phyloP scores from a whole-genome alignment of 2,329 filamentous ascomycete genomes.

The Penicillium sp. region DNA sequence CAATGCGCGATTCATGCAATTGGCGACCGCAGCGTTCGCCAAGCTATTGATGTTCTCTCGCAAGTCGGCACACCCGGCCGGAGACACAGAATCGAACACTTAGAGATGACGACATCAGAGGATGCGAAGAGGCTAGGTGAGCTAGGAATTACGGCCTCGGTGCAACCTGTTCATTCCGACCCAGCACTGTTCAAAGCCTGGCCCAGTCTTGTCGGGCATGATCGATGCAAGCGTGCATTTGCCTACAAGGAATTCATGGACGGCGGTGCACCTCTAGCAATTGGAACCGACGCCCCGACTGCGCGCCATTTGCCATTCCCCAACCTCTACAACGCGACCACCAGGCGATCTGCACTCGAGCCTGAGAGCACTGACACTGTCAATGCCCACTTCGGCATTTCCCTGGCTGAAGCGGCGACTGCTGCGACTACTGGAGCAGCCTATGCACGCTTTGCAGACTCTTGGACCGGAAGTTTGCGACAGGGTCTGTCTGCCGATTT shows the following conservation, averaged over 20 bases:
- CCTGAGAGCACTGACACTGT: constrained; percentile 44
- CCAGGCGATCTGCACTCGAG: constrained; percentile 50
- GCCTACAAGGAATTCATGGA: constrained; percentile 55
- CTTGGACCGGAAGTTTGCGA: constrained; percentile 46
- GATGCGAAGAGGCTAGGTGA: constrained; percentile 53
- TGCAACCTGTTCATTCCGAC: constrained; percentile 46
- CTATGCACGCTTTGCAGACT: constrained; percentile 52
- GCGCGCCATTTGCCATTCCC: constrained; percentile 51
- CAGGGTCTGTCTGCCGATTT: constrained; percentile 50
- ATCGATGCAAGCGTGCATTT: constrained; percentile 54
- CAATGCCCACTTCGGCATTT: constrained; percentile 50
- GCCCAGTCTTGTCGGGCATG: constrained; percentile 50
- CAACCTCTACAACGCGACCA: constrained; percentile 56
- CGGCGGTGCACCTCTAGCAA: constrained; percentile 50
- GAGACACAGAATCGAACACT: constrained; percentile 56
- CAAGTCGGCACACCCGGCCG: constrained; percentile 44
- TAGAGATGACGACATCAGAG: constrained; percentile 53
- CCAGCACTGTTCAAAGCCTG: constrained; percentile 54
- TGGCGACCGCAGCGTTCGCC: constrained; percentile 52
- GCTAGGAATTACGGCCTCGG: constrained; percentile 50
- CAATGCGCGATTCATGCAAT: constrained; percentile 58
- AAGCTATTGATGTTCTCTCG: constrained; percentile 52
- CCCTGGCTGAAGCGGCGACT: constrained; percentile 47
- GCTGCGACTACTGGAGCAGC: constrained; percentile 52
- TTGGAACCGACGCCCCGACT: constrained; percentile 56